Evolutionary conservation across 2,329 filamentous ascomycete genomes (phyloP).

Genomic region (Dactylellina haptotyla): DNA sequence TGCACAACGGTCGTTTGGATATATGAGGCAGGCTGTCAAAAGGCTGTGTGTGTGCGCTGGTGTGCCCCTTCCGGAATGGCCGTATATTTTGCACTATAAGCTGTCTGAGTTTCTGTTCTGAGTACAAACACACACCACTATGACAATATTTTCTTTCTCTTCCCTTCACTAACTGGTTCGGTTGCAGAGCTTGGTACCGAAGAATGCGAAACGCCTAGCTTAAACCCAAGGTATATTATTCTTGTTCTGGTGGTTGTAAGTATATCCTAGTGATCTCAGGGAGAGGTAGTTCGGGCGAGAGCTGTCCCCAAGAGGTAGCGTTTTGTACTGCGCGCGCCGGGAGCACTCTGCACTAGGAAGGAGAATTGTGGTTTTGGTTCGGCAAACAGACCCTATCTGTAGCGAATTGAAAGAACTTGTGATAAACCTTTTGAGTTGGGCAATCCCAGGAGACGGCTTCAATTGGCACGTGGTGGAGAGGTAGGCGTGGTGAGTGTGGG

Average conservation of each 20-base stretch:
- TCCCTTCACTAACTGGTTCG: conserved; percentile 35
- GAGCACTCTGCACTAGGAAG: conserved; percentile 49
- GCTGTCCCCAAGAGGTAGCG: not conserved
- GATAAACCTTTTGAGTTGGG: conserved; percentile 48
- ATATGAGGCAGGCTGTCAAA: conserved; percentile 24
- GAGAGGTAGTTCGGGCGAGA: conserved; percentile 2
- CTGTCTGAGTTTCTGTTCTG: not conserved
- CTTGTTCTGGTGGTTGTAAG: no score
- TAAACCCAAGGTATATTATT: conserved; percentile 12
- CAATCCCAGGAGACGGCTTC: conserved; percentile 45
- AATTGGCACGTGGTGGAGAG: conserved; percentile 37
- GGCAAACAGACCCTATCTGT: conserved; percentile 47
- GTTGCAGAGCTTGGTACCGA: conserved; percentile 17
- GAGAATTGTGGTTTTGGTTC: conserved; percentile 53
- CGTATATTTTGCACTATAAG: not conserved
- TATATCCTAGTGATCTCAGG: no score
- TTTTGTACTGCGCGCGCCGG: conserved; percentile 51
- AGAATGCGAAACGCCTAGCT: conserved; percentile 3
- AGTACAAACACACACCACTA: no score
- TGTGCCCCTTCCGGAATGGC: conserved; percentile 8
- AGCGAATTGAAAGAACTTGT: conserved; percentile 32
- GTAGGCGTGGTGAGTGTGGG: conserved; percentile 9
- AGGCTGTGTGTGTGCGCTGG: no score
- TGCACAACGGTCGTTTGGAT: conserved; percentile 10
- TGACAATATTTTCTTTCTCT: no score